Conservation (phyloP, 106 monocot genomes). For the Phalaenopsis aphrodite region DNA sequence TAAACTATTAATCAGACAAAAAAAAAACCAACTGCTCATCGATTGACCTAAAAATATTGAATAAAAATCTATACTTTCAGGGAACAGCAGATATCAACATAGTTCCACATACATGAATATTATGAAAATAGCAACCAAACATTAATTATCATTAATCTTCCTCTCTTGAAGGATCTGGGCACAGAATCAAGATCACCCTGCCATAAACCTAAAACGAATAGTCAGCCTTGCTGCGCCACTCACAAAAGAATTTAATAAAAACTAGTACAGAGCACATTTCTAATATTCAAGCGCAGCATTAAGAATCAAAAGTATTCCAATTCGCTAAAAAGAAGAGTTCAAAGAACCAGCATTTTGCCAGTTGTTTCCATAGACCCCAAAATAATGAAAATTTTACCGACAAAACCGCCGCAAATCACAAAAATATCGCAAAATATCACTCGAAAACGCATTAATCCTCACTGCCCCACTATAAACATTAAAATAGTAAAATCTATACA, state of each 20-base stretch:
- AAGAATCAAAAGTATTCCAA: not conserved
- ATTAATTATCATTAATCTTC: not conserved
- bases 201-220: not conserved
- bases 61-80: not conserved
- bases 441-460: not conserved
- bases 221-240: not conserved
- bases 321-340: not conserved
- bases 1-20: not conserved
- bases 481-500: not conserved
- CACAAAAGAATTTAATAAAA: not conserved
- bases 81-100: not conserved
- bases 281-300: not conserved
- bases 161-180: not conserved
- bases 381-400: not conserved
- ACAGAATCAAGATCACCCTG: not conserved
- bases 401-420: not conserved
- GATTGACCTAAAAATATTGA: not conserved
- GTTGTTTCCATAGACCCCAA: too few relatives aligned
- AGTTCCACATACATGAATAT: not conserved
- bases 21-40: not conserved
- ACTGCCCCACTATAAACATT: not conserved
- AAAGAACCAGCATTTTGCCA: not conserved
- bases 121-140: not conserved
- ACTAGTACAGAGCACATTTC: not conserved
- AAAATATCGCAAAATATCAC: not conserved